Conservation (phyloP, 176 grass and related monocot species). For the Avena sativa region DNA sequence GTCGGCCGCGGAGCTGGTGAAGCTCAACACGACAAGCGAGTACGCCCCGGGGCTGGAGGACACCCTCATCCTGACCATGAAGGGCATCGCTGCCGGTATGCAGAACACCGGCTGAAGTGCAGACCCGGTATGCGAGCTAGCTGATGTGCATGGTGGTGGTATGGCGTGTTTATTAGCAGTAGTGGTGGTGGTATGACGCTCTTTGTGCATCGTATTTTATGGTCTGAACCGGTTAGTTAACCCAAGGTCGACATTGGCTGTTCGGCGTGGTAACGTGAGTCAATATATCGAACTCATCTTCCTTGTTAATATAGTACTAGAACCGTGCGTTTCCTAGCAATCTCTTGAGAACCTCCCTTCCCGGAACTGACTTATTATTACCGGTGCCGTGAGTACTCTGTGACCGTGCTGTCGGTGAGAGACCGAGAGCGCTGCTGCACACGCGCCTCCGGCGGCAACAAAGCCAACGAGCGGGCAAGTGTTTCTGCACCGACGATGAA, state of each 20-base stretch:
- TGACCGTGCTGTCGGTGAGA: no score
- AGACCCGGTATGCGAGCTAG: neutral
- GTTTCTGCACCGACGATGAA: neutral
- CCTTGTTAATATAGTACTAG: neutral
- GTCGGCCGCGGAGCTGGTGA: conserved; percentile 70
- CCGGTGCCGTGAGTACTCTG: no score
- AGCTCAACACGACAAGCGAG: conserved; percentile 87
- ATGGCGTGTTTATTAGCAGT: neutral
- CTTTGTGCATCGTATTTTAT: neutral
- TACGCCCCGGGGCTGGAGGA: conserved; percentile 90
- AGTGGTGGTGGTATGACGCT: neutral
- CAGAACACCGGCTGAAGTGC: conserved; percentile 89
- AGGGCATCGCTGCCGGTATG: conserved; percentile 95
- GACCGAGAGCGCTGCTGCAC: no score
- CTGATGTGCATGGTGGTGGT: neutral
- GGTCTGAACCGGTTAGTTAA: neutral
- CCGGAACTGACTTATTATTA: no score
- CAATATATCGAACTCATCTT: neutral
- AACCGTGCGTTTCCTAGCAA: neutral
- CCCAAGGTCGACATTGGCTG: neutral
- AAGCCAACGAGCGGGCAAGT: no score
- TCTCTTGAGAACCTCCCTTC: neutral
- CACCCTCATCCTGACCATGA: conserved; percentile 97
- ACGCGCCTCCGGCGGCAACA: no score
- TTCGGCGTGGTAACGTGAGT: neutral